Base-by-base conservation (phyloP, 805 yeast species). In the Kazachstania bromeliacearum region DNA sequence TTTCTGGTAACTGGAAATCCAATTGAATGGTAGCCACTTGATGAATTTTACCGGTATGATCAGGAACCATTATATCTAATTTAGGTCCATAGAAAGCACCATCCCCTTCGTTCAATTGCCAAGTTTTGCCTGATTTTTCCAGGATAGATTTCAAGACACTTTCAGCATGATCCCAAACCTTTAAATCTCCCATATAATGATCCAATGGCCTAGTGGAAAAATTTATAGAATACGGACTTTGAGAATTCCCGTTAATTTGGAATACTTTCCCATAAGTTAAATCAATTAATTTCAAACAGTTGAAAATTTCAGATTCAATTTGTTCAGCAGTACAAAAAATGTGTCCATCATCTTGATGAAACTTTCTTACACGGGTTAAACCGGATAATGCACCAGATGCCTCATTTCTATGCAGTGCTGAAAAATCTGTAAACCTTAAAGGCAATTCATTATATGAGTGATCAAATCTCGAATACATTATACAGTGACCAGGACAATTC, bases 311-410 rank as follows among this genome's bases (percentile, higher is more conserved):
- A 21, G 57, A 48, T 33, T 70, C 72, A 33, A 92, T 78, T 60
- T 92, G 98, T 5, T 71, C 75, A 24, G 71, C 67, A 2, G 79
- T 74, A 55, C 98, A 92, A 57, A 92, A 92, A 19, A 92, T 88
- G 51, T 92, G 98, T 6, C 96, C 97, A 57, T 92, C 98, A 59
- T 92, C 98, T 62, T 92, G 98, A 59, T 92, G 98, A 62, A 92
- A 92, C 44, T 95, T 68, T 40, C 98, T 73, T 3, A 92, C 96
- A 38, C 98, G 68, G 0, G 97, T 92, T 25, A 92, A 65, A 0
- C 98, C 98, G 5, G 89, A 73, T 15, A 92, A 68, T 1, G 97
- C 94, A 3, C 98, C 98, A 39, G 94, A 79, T 19, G 94, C 79
- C 60, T 92, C 98, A 53, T 92, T 92, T 52, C 98, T 70, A 58